phyloP scores from a whole-genome alignment of 2,329 filamentous ascomycete genomes.

The Monosporascus sp. region DNA sequence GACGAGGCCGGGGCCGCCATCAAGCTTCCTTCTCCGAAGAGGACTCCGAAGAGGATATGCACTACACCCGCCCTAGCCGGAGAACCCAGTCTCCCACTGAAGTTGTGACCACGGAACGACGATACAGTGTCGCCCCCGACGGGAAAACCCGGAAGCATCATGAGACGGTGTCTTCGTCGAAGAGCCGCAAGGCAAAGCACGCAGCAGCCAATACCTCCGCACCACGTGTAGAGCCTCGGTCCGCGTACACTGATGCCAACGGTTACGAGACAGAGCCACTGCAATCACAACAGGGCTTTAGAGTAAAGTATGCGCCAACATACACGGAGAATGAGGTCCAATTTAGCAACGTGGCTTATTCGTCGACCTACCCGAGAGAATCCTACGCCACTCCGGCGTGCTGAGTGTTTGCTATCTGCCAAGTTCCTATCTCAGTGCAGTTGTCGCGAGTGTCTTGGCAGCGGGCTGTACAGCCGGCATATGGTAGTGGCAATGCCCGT shows the following conservation, averaged over 20 bases:
- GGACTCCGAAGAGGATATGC: constrained; percentile 20
- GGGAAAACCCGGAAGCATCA: constrained; percentile 1
- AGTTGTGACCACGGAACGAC: constrained; percentile 1
- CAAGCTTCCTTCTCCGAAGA: constrained; percentile 12
- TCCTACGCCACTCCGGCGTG: neutral
- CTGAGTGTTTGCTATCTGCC: neutral
- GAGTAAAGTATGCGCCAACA: constrained; percentile 10
- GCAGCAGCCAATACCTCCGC: constrained; percentile 14
- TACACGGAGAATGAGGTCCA: constrained; percentile 12
- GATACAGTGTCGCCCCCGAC: neutral
- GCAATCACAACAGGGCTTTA: constrained; percentile 4
- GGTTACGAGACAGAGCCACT: constrained; percentile 13
- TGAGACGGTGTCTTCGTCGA: neutral
- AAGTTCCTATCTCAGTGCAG: neutral
- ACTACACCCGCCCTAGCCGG: constrained; percentile 14
- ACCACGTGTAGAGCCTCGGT: constrained; percentile 12
- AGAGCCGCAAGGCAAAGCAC: constrained; percentile 7
- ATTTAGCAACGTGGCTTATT: constrained; percentile 11
- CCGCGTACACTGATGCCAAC: constrained; percentile 10
- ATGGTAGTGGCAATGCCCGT: neutral
- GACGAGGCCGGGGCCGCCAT: constrained; percentile 17
- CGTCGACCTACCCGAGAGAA: constrained; percentile 6
- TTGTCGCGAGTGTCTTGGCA: neutral
- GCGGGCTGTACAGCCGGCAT: neutral
- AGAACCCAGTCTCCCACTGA: constrained; percentile 19